Base-by-base conservation (phyloP, 805 yeast species). In the Maudiozyma barnettii region DNA sequence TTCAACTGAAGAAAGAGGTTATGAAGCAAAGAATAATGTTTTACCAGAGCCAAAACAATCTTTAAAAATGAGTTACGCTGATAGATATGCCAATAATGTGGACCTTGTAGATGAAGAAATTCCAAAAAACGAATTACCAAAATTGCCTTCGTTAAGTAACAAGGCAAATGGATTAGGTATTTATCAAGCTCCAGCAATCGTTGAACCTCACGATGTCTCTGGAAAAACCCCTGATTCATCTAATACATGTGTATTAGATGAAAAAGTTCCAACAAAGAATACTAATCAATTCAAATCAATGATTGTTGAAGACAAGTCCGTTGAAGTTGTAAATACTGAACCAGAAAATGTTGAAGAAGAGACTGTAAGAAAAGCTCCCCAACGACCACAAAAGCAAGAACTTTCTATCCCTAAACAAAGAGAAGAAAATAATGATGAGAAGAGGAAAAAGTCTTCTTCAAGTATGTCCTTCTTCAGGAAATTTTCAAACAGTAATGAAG, bases 21-120 rank as follows among this genome's bases (percentile, higher is more conserved):
- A 51, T 13, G 53, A 45, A 16, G 33, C 18, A 20, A 39, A 35
- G 21, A 39, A 30, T 14, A 31, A 41, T 2, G 45, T 35, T 9
- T 13, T 4, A 21, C 5, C 47, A 26, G 46, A 45, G 38, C 37
- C 49, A 20, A 58, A 53, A 22, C 38, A 45, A 26, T 56, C 61
- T 2, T 39, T 68, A 45, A 69, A 68, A 51, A 49, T 69, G 45
- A 68, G 66, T 50, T 68, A 61, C 50, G 71, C 73, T 40, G 73
- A 70, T 51, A 64, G 73, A 51, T 60, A 67, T 43, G 60, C 59
- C 31, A 19, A 21, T 16, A 5, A 35, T 16, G 23, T 19, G 21
- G 21, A 37, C 40, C 20, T 5, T 9, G 21, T 8, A 9, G 45
- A 41, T 42, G 5, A 50, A 13, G n/a, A 9, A 5, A 40, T 26